Evolutionary conservation across 768 basidiomycete genomes (phyloP), one percentile per base, ranked within the genome.

Genomic region (Psilocybe cubensis): DNA sequence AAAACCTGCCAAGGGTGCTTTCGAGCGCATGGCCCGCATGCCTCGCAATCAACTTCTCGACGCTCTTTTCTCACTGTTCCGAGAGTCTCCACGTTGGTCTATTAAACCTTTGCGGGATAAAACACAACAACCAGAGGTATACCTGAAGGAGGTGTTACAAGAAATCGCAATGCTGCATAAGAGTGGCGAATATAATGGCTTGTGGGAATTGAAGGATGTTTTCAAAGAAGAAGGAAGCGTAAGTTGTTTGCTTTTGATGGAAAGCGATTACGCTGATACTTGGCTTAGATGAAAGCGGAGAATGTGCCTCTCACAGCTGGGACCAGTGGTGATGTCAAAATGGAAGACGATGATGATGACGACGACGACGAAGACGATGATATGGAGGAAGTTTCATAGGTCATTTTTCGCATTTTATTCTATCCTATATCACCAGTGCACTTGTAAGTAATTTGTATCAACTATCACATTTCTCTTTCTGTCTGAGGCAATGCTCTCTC

Each of bases 21-120:
- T 90, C 74, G 92, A 95, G 72, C 89, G 91, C 63, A 90, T 92
- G 84, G 88, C 91, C n/a, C 91, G 95, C 69, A 87, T 97, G 74
- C 92, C 93, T 5, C 82, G 89, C 53, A 90, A 94, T 74, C 90
- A 96, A 67, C 82, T 97, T 7, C 79, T 94, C 70, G 93, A 97
- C 70, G 75, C 88, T 53, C 79, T 97, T 40, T 96, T 96, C 73
- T 63, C 74, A 2, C 77, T 87, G 5, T 98, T 96, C 78, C 82
- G 84, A 57, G 86, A 93, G 58, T 82, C 82, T 42, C 83, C 87
- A n/a, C 86, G 85, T 49, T 98, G 94, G 94, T 78, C 84, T 56
- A 86, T 94, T 69, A 88, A 87, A 61, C 75, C 83, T 1, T 75
- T 94, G 52, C 84, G 91, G 41, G 89, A 92, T 66, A 84, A 83